phyloP scores from a whole-genome alignment of 768 basidiomycete genomes.

The Lanmaoa rubissima region DNA sequence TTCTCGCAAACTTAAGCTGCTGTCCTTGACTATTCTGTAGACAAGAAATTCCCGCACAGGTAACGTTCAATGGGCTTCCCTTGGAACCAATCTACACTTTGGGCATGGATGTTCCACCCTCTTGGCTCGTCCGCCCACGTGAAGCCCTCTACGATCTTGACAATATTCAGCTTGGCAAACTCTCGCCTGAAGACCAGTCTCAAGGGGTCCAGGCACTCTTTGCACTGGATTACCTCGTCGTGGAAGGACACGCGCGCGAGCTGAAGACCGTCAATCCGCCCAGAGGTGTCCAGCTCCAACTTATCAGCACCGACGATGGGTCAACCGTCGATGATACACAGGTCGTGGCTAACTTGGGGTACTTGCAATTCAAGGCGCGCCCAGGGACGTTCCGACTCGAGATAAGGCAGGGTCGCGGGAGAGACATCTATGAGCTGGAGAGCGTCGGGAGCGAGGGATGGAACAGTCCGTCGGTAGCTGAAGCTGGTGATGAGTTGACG shows the following conservation, averaged over 20 bases:
- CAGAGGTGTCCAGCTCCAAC: constrained; percentile 87
- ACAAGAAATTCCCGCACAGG: constrained; percentile 53
- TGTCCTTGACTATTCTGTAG: constrained; percentile 34
- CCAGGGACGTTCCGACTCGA: constrained; percentile 85
- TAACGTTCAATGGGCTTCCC: constrained; percentile 72
- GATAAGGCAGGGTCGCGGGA: constrained; percentile 79
- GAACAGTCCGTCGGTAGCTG: constrained; percentile 70
- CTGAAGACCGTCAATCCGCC: constrained; percentile 62
- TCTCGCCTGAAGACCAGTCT: constrained; percentile 52
- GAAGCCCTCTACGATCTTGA: constrained; percentile 91
- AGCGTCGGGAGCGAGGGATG: constrained; percentile 90
- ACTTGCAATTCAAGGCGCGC: constrained; percentile 91
- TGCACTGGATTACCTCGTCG: constrained; percentile 85
- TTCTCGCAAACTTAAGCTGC: neutral
- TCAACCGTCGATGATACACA: constrained; percentile 76
- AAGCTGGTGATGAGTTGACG: constrained; percentile 71
- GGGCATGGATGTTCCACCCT: constrained; percentile 84
- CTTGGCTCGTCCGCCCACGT: constrained; percentile 92
- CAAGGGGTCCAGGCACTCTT: constrained; percentile 73
- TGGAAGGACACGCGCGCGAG: constrained; percentile 95
- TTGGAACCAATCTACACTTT: constrained; percentile 89
- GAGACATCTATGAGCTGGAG: constrained; percentile 77
- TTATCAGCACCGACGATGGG: constrained; percentile 46
- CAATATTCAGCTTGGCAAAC: constrained; percentile 81
- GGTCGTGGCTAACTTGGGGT: constrained; percentile 93